phyloP scores from a whole-genome alignment of 2,329 filamentous ascomycete species.

The Xylaria polymorpha region DNA sequence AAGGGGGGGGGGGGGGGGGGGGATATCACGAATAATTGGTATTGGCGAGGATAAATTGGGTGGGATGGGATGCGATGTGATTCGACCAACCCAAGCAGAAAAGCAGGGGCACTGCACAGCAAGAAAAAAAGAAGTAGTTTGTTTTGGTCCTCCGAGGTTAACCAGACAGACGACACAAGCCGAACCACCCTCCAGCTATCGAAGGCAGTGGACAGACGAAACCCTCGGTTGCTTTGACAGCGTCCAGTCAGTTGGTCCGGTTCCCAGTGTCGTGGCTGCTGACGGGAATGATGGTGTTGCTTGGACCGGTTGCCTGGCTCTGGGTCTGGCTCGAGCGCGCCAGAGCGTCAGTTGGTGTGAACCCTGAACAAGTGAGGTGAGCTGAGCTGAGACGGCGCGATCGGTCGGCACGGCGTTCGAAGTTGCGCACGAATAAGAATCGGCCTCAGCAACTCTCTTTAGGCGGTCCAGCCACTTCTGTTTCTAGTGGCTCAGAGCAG shows the following conservation, averaged over 20 bases:
- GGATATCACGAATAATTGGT: conserved; percentile 1
- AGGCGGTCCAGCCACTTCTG: conserved; percentile 27
- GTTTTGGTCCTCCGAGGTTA: conserved; percentile 1
- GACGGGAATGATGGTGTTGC: conserved; percentile 10
- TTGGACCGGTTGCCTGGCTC: neutral
- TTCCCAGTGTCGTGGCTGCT: conserved; percentile 8
- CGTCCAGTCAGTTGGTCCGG: neutral
- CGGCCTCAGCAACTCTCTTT: conserved; percentile 3
- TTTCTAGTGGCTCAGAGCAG: conserved; percentile 21
- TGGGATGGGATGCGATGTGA: conserved; percentile 18
- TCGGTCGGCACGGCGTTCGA: conserved; percentile 11
- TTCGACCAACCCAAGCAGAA: neutral
- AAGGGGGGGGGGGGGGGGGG: neutral
- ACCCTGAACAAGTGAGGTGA: conserved; percentile 14
- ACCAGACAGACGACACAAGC: conserved; percentile 12
- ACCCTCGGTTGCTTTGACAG: neutral
- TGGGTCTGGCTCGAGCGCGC: conserved; percentile 6
- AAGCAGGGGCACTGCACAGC: conserved; percentile 15
- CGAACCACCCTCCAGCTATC: neutral
- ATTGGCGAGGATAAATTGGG: conserved; percentile 13
- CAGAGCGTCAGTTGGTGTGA: conserved; percentile 11
- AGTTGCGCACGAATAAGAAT: conserved; percentile 33
- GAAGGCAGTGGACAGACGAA: conserved; percentile 5
- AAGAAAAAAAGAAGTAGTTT: conserved; percentile 12
- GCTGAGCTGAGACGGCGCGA: conserved; percentile 7